These are phyloP conservation scores for Fragaria iinumae DNA, from an alignment of 306 rosid species.

Conservation along the genomic window DNA sequence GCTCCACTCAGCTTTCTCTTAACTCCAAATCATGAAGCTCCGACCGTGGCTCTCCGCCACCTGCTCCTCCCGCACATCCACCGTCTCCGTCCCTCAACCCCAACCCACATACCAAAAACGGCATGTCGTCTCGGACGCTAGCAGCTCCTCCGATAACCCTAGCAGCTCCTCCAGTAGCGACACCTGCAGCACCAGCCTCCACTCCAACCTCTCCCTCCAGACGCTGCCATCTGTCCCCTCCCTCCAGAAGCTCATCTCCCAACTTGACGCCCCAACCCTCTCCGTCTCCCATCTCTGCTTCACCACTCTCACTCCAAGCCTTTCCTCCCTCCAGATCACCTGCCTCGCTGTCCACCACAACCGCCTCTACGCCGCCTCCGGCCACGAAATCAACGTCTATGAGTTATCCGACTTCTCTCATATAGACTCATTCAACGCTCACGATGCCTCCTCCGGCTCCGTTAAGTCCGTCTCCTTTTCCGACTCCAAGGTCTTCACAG, in stretches of 20 bases:
- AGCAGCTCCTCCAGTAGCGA: constrained; percentile 14
- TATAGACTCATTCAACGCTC: constrained; percentile 41
- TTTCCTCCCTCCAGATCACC: constrained; percentile 48
- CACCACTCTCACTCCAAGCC: constrained; percentile 39
- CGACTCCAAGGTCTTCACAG: constrained; percentile 44
- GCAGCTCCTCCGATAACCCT: constrained; percentile 33
- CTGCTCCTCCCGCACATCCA: constrained; percentile 29
- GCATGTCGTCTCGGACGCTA: constrained; percentile 25
- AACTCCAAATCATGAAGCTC: constrained; percentile 31
- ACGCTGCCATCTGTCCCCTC: constrained; percentile 80
- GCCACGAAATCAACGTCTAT: constrained; percentile 64
- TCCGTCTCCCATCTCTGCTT: constrained; percentile 43
- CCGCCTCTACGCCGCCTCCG: constrained; percentile 68
- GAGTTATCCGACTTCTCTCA: constrained; percentile 30
- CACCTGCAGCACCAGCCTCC: constrained; percentile 34
- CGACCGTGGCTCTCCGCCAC: constrained; percentile 36
- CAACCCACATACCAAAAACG: constrained; percentile 16
- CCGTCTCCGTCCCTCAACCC: constrained; percentile 21
- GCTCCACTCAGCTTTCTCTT: not conserved
- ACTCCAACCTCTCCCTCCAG: constrained; percentile 57
- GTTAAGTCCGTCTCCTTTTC: constrained; percentile 58
- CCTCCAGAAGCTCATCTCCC: constrained; percentile 58
- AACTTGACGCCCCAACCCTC: constrained; percentile 21
- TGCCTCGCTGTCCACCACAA: constrained; percentile 50
- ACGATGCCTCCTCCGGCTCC: constrained; percentile 55